Evolutionary conservation across 2,329 filamentous ascomycete species (phyloP), one percentile per base, ranked within the genome.

Genomic region (Lasiodiplodia gonubiensis): DNA sequence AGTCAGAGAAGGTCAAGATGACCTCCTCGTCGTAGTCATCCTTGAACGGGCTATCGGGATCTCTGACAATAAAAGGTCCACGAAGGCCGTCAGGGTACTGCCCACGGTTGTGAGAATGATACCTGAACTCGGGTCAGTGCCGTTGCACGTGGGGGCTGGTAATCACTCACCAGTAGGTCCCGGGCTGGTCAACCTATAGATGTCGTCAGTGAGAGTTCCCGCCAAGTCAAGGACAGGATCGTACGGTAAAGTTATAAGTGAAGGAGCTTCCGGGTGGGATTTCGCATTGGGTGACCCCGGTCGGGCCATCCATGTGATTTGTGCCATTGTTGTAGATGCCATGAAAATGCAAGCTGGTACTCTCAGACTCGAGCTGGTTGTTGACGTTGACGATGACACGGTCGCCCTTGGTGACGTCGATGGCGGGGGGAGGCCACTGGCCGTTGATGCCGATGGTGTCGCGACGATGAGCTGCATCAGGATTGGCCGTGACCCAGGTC

Each of bases 281-380:
- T 0, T 69, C 71, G 37, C 77, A 79, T 61, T 79, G 90, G 0
- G 86, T 89, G 5, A 92, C 84, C 42, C 86, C 89, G 0, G 87
- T 82, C 1, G 90, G 86, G 0, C 91, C 92, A 72, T 94, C 91
- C 89, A 92, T 92, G 67, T 84, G 84, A 68, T 88, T 92, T 0
- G 90, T 91, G 12, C 90, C 90, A 71, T 92, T 92, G 74, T 93
- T 90, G 74, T 88, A 92, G 70, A 94, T 84, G 18, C 92, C 92
- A 71, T 94, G 92, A 76, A 91, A 94, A 74, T 94, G 92, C 5
- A 94, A 82, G 46, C 85, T 86, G 10, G 89, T 90, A 14, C 84
- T 86, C 71, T 86, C 77, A 70, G 93, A 91, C 14, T 82, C 80
- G 0, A 90, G 86, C 25, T 85, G 83, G 72, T 94, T 94, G 71